Conservation (phyloP, 1,284 basidiomycete genomes). For the Sparassis latifolia region DNA sequence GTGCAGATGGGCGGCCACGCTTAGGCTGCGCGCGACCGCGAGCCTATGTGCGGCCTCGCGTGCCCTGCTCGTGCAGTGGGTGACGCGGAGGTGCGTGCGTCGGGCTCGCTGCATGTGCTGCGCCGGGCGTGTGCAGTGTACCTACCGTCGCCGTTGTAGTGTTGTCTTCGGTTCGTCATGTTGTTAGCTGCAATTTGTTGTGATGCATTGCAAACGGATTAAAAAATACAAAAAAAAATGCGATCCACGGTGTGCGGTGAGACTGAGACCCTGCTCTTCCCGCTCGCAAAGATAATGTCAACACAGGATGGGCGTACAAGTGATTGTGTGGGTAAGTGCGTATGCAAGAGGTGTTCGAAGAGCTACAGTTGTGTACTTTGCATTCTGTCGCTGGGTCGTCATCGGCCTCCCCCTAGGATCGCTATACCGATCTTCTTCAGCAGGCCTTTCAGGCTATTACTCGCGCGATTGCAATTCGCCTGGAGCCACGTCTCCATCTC, state of each 20-base stretch:
- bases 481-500: constrained; percentile 90
- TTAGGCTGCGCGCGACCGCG: constrained; percentile 13
- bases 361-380: neutral
- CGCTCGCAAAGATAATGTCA: neutral
- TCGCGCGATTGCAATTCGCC: constrained; percentile 77
- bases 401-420: constrained; percentile 17
- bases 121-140: constrained; percentile 4
- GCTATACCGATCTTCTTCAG: constrained; percentile 70
- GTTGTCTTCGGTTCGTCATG: constrained; percentile 21
- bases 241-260: neutral
- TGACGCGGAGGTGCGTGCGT: neutral
- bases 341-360: neutral
- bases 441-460: constrained; percentile 80
- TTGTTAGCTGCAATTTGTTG: constrained; percentile 23
- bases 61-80: constrained; percentile 2
- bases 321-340: neutral
- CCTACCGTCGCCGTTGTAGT: constrained; percentile 7
- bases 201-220: constrained; percentile 20
- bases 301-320: neutral
- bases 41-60: neutral
- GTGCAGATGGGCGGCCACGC: constrained; percentile 67
- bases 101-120: constrained; percentile 1
- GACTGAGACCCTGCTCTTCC: neutral
- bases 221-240: constrained; percentile 2
- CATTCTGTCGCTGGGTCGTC: neutral